Percentiles rank a stretch among this genome's conserved stretches.
Evolutionary conservation across 176 grass and related monocot genomes (phyloP).

Genomic region (Areca catechu): DNA sequence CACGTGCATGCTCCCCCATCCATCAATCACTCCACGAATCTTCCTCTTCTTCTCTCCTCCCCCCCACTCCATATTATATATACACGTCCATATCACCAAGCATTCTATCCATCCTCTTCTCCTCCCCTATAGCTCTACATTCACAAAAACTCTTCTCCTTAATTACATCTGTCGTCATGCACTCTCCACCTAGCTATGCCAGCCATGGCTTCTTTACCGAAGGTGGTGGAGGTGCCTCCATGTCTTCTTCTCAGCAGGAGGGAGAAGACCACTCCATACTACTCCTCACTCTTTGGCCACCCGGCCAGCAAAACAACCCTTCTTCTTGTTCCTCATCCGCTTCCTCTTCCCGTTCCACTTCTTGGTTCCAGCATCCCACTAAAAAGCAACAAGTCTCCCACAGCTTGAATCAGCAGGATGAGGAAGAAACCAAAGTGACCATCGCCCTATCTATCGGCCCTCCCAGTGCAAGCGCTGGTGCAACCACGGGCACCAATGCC

Average conservation of each 20-base stretch:
- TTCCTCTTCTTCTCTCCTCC: background rate
- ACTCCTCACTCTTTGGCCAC: slow-evolving; percentile 73
- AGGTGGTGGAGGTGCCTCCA: too few relatives aligned
- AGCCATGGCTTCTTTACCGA: slow-evolving; percentile 9
- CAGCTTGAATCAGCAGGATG: slow-evolving; percentile 16
- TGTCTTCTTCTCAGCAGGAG: background rate
- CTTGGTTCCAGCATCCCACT: slow-evolving; percentile 13
- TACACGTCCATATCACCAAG: slow-evolving; percentile 2
- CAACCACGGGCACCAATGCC: too few relatives aligned
- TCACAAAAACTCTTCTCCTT: too few relatives aligned
- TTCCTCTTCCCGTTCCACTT: slow-evolving; percentile 13
- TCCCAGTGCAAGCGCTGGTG: slow-evolving; percentile 3
- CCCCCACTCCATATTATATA: slow-evolving; percentile 22
- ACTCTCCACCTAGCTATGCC: slow-evolving; percentile 3
- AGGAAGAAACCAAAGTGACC: slow-evolving; percentile 30
- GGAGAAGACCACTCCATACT: slow-evolving; percentile 67
- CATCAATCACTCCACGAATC: slow-evolving; percentile 20
- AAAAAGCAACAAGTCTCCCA: background rate
- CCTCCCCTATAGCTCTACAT: too few relatives aligned
- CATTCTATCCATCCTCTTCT: too few relatives aligned
- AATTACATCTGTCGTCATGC: too few relatives aligned
- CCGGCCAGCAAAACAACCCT: slow-evolving; percentile 34
- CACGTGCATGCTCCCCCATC: slow-evolving; percentile 3
- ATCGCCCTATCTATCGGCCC: slow-evolving; percentile 56
- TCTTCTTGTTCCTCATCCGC: slow-evolving; percentile 26